phyloP scores from a whole-genome alignment of 352 stramenopile genomes.

The Phytophthora gonapodyides region DNA sequence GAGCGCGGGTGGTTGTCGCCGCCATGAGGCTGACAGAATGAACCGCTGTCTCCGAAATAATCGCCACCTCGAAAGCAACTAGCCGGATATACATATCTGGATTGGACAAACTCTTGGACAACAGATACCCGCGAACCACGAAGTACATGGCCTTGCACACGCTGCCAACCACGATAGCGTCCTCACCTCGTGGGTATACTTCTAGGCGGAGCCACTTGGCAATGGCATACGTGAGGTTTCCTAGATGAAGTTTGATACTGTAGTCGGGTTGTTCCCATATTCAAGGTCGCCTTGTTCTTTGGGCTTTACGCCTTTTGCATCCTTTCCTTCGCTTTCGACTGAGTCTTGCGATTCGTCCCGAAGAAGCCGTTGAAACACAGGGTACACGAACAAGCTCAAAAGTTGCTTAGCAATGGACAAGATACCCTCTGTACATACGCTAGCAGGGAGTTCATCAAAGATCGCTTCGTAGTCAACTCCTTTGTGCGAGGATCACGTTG shows the following conservation, averaged over 20 bases:
- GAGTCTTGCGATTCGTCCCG: slow-evolving; percentile 1
- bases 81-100: slow-evolving; percentile 43
- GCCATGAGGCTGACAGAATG: slow-evolving; percentile 61
- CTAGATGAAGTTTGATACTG: slow-evolving; percentile 14
- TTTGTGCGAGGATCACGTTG: slow-evolving; percentile 64
- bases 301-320: neutral
- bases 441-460: slow-evolving; percentile 56
- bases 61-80: slow-evolving; percentile 50
- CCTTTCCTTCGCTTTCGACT: neutral
- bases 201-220: slow-evolving; percentile 63
- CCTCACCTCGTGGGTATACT: slow-evolving; percentile 62
- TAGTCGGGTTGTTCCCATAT: neutral
- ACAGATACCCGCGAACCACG: slow-evolving; percentile 59
- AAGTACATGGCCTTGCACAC: slow-evolving; percentile 75
- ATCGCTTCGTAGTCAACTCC: slow-evolving; percentile 61
- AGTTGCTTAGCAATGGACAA: slow-evolving; percentile 50
- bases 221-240: slow-evolving; percentile 46
- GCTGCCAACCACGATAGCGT: slow-evolving; percentile 61
- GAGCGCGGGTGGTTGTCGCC: slow-evolving; percentile 56
- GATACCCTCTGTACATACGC: slow-evolving; percentile 56
- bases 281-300: slow-evolving; percentile 8
- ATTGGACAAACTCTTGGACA: slow-evolving; percentile 57
- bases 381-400: slow-evolving; percentile 43
- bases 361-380: slow-evolving; percentile 49
- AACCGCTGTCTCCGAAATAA: slow-evolving; percentile 61